These are phyloP conservation scores for Coniochaeta sp. DNA, from an alignment of 2,329 filamentous ascomycete genomes.

Conservation along the genomic window DNA sequence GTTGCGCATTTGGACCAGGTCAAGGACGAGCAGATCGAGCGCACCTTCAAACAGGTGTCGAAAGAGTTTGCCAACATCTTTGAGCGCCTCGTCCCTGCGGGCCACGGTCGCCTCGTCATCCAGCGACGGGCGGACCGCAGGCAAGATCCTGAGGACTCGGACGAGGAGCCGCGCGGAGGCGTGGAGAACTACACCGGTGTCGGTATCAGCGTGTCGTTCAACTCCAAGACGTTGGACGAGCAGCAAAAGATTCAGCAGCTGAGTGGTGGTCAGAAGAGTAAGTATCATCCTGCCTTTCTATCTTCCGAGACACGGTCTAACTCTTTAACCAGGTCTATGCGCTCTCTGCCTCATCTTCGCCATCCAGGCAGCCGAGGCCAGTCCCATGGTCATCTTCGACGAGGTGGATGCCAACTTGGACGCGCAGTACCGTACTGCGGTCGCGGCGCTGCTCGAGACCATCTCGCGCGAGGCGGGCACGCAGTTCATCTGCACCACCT, in stretches of 20 bases:
- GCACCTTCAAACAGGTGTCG: slow-evolving; percentile 96
- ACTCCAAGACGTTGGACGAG: slow-evolving; percentile 90
- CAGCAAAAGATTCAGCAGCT: slow-evolving; percentile 97
- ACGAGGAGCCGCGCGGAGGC: slow-evolving; percentile 59
- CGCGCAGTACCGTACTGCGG: slow-evolving; percentile 93
- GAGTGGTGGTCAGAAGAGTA: slow-evolving; percentile 95
- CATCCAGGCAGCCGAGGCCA: slow-evolving; percentile 96
- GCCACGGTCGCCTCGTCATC: slow-evolving; percentile 85
- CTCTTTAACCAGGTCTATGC: slow-evolving; percentile 59
- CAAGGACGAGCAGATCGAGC: slow-evolving; percentile 96
- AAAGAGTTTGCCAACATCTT: slow-evolving; percentile 91
- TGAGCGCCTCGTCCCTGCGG: slow-evolving; percentile 88
- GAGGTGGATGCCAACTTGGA: slow-evolving; percentile 98
- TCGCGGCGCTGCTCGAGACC: slow-evolving; percentile 78
- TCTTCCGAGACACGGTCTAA: too few species aligned
- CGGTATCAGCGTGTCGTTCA: slow-evolving; percentile 96
- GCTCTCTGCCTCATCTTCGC: slow-evolving; percentile 97
- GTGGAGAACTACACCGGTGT: slow-evolving; percentile 97
- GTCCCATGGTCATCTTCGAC: slow-evolving; percentile 98
- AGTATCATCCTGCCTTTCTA: too few species aligned
- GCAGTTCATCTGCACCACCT: slow-evolving; percentile 98
- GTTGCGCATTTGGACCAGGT: slow-evolving; percentile 88
- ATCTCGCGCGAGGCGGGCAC: slow-evolving; percentile 62
- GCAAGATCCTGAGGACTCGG: slow-evolving; percentile 56
- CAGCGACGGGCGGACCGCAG: slow-evolving; percentile 76